Conservation (phyloP, 805 yeast species). For the Ogataea paraovalis region DNA sequence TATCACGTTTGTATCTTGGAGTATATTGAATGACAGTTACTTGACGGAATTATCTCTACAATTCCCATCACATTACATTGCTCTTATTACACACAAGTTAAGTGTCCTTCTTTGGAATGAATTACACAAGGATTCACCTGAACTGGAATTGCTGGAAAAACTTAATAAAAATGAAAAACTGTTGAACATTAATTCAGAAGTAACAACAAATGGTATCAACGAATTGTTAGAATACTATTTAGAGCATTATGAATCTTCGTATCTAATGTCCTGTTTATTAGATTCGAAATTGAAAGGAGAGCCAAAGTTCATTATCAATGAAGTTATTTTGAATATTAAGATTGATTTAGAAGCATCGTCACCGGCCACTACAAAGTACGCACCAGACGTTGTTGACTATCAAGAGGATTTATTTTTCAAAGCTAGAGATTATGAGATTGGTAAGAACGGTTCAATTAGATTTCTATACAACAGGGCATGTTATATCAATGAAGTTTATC, state of each 20-base stretch:
- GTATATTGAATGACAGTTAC: constrained; percentile 68
- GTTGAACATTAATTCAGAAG: constrained; percentile 1
- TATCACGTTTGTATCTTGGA: constrained; percentile 60
- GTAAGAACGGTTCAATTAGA: constrained; percentile 29
- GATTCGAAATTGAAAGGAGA: constrained; percentile 17
- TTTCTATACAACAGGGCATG: constrained; percentile 29
- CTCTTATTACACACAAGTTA: constrained; percentile 62
- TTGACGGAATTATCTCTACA: constrained; percentile 65
- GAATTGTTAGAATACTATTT: constrained; percentile 30
- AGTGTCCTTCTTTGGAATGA: constrained; percentile 36
- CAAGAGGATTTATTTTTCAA: constrained; percentile 27
- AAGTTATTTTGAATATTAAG: constrained; percentile 28
- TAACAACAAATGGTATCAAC: constrained; percentile 17
- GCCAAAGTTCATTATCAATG: constrained; percentile 23
- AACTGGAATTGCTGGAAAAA: background rate
- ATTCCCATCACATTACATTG: constrained; percentile 72
- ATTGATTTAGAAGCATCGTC: constrained; percentile 19
- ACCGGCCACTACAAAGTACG: background rate
- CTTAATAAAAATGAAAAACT: background rate
- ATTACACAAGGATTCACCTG: constrained; percentile 8
- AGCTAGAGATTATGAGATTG: constrained; percentile 28
- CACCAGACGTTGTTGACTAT: background rate
- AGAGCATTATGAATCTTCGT: constrained; percentile 24
- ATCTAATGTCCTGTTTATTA: constrained; percentile 18
- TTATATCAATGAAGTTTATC: constrained; percentile 24